Conservation (phyloP, 768 basidiomycete species). For the Boletus rubescentipes region DNA sequence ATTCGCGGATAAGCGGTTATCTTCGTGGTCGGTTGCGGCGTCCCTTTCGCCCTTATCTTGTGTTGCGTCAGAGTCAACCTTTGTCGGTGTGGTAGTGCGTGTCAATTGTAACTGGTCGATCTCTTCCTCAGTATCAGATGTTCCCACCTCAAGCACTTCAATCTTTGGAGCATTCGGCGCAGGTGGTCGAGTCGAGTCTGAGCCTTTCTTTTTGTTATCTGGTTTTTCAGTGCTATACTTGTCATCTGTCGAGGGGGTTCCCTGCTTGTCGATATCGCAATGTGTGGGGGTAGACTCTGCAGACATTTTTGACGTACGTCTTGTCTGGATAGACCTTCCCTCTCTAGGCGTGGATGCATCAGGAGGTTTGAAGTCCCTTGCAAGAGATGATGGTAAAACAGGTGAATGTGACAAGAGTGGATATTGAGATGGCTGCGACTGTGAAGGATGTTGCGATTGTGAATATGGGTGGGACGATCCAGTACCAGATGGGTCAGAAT, state of each 20-base stretch:
- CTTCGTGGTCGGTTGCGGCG: not conserved
- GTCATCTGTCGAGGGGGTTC: not conserved
- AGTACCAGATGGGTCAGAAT: conserved; percentile 51
- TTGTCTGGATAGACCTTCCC: not conserved
- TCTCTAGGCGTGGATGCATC: conserved; percentile 22
- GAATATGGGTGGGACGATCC: conserved; percentile 34
- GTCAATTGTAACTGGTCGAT: conserved; percentile 8
- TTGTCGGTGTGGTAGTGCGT: not conserved
- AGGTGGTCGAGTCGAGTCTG: not conserved
- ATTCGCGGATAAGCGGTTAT: conserved; percentile 4
- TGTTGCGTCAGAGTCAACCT: not conserved
- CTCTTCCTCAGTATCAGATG: conserved; percentile 11
- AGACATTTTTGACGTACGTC: conserved; percentile 3
- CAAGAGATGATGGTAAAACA: conserved; percentile 18
- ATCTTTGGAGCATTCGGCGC: conserved; percentile 8
- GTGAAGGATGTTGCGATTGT: conserved; percentile 25
- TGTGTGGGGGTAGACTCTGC: not conserved
- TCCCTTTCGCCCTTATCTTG: not conserved
- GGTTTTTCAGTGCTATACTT: not conserved
- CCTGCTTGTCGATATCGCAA: not conserved
- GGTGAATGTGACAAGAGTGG: conserved; percentile 9
- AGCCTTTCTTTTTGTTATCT: not conserved
- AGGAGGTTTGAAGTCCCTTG: conserved; percentile 20
- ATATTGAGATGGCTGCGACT: conserved; percentile 32
- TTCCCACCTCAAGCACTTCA: conserved; percentile 11